Base-by-base conservation (phyloP, 2,329 filamentous ascomycete species). In the Ophiocordyceps camponoti-rufipedis region DNA sequence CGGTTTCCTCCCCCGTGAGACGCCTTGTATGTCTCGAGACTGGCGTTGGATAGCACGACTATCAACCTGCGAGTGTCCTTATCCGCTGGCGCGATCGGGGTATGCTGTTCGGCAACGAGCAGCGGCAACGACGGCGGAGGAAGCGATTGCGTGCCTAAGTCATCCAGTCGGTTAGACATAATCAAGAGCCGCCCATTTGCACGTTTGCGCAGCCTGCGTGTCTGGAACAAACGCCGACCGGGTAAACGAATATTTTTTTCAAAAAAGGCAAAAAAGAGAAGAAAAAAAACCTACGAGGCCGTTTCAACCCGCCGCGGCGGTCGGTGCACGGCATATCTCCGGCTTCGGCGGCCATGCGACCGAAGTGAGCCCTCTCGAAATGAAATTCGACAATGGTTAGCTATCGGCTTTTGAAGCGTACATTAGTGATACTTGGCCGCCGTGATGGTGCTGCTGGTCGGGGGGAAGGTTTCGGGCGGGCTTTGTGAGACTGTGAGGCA, bases 1-100 rank as follows among this genome's bases (percentile, higher is more conserved):
- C 66, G 80, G 66, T 60, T 75, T 62, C 59, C 72, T 62, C 80
- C 75, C 49, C 80, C 80, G 53, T 86, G 80, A 18, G 85, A 83
- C 1, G 91, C 85, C 62, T 93, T 93, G 73, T 95, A 96, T 1
- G 91, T 98, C 66, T 98, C 91, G 53, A 98, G 78, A 57, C 88
- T 95, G 51, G 91, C 91, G 72, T 96, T 94, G 53, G 88, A 94
- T 44, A 98, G 75, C 39, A 98, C 88, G 46, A 98, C 91, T 53
- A 98, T 94, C 53, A 98, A 71, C 47, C 91, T 76, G 64, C 89
- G 81, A 13, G 85, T 83, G 63, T 94, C 83, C 66, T 94, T 95
- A 66, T 98, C 91, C 55, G 75, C 82, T 14, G 80, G 69, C 11
- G 87, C 68, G 52, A 98, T 94, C 28, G 89, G 81, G 12, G 78